Conservation (phyloP, 331 rosid genomes). For the Telfairia occidentalis region DNA sequence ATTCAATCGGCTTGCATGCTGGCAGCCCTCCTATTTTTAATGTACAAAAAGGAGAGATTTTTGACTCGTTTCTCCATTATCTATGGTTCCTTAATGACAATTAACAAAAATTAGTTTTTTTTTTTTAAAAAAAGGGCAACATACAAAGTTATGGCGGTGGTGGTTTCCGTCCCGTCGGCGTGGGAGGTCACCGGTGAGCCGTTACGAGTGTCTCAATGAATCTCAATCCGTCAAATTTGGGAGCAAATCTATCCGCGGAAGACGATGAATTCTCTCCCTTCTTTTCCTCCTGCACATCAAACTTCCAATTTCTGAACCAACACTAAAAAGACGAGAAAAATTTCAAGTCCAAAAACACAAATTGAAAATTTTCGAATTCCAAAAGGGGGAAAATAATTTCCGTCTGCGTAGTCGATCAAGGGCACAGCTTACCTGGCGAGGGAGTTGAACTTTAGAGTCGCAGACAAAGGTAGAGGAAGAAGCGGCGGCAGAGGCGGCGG, state of each 20-base stretch:
- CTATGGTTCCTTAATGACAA: not conserved
- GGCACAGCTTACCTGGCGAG: conserved; percentile 52
- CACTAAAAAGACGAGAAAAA: not conserved
- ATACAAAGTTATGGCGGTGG: not conserved
- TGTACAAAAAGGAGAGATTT: not conserved
- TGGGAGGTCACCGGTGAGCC: conserved; percentile 45
- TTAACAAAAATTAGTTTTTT: not conserved
- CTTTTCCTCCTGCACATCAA: conserved; percentile 30
- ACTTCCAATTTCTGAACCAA: not conserved
- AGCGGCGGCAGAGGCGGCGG: conserved; percentile 53
- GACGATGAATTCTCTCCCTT: conserved; percentile 22
- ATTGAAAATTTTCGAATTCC: not conserved
- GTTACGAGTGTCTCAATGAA: conserved; percentile 75
- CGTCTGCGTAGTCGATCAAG: too few relatives aligned
- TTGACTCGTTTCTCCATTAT: not conserved
- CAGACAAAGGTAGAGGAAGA: conserved; percentile 13
- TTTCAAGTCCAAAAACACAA: not conserved
- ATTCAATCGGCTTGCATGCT: not conserved
- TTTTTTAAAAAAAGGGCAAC: not conserved
- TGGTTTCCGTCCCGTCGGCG: not conserved
- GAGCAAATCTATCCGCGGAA: conserved; percentile 55
- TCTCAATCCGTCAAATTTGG: conserved; percentile 72
- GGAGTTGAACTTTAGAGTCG: conserved; percentile 1
- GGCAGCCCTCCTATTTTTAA: not conserved
- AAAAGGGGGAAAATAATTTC: too few relatives aligned